Base-by-base conservation (phyloP, 106 monocot genomes). In the Dendrobium officinale region DNA sequence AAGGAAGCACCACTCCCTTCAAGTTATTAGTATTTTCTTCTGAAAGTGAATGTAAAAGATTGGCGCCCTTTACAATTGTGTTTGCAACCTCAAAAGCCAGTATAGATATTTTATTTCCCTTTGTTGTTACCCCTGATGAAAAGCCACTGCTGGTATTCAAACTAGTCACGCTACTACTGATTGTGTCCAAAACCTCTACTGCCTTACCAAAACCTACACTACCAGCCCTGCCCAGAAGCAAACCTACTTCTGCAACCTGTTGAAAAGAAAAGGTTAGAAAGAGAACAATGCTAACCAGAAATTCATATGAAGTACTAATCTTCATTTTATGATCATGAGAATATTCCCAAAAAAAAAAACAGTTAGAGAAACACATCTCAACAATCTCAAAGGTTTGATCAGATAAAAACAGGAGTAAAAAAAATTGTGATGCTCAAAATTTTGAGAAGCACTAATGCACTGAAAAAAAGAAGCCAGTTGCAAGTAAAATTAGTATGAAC, bases 11-110 rank as follows among this genome's bases (percentile, higher is more conserved):
- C 18, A 77, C 79, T 72, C 86, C 84, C 70, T 92, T 92, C 68
- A 95, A 84, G 78, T 89, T 82, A 56, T 81, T 90, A 16, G 92
- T 77, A 41, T 80, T 92, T 72, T 95, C 92, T 80, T 85, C 83
- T 9, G 92, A 95, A 56, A 95, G 92, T 47, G 92, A 90, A 26
- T 90, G 88, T 84, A 95, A 87, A 37, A 95, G 82, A 83, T 88
- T 95, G 42, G 88, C 85, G 31, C 90, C 92, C 80, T 90, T 90
- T 18, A 95, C 85, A 66, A 92, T 86, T 17, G 94, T 92, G 72
- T 95, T 95, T 16, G 94, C 94, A 61, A 95, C 90, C 83, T 95
- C 95, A 83, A 95, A 95, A 77, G 95, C 90, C 49, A 95, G 79
- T 76, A 95, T 92, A 20, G 83, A 80, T 70, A 95, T 84, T 83